Base-by-base conservation (phyloP, 768 basidiomycete genomes). In the Trametes villosa region DNA sequence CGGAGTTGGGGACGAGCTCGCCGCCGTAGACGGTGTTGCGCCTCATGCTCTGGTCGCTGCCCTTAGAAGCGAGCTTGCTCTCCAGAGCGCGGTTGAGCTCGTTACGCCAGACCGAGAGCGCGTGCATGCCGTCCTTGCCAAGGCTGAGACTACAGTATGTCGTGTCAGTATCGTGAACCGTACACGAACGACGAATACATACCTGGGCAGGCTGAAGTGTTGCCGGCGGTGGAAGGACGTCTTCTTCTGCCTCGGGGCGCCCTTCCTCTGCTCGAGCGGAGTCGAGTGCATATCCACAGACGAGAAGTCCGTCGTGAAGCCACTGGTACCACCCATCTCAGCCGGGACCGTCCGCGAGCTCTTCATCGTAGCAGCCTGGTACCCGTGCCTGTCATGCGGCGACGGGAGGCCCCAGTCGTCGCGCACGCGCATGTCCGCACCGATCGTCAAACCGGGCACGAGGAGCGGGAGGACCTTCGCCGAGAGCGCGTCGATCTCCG, bases 201-300 rank as follows among this genome's bases (percentile, higher is more conserved):
- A 86, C 87, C 87, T 88, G 1, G 87, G 86, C 57, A 89, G 75
- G 75, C 87, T 88, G 72, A 83, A 83, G 65, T 86, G 86, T 50
- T 85, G 81, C 66, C 79, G 81, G 72, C 82, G 86, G 72, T 87
- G 86, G 44, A 71, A 72, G 30, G 84, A 82, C 30, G 70, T 74
- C 71, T 84, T 87, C 69, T 76, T 68, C 18, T 76, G 51, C 53
- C 70, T 56, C 70, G 72, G 48, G 69, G 53, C 44, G 3, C 33
- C 27, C 53, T 63, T 61, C 45, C 73, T 57, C 29, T 56, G 64
- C 70, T 44, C 72, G 73, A 80, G 80, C n/a, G 87, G 86, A 4
- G 87, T 89, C 15, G 88, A 87, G 57, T 87, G 83, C 38, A 83
- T 67, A 58, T 85, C 78, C 3, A 84, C 83, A 0, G 83, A 83